phyloP scores from a whole-genome alignment of 495 filamentous ascomycete genomes.

The Neurospora sp. region DNA sequence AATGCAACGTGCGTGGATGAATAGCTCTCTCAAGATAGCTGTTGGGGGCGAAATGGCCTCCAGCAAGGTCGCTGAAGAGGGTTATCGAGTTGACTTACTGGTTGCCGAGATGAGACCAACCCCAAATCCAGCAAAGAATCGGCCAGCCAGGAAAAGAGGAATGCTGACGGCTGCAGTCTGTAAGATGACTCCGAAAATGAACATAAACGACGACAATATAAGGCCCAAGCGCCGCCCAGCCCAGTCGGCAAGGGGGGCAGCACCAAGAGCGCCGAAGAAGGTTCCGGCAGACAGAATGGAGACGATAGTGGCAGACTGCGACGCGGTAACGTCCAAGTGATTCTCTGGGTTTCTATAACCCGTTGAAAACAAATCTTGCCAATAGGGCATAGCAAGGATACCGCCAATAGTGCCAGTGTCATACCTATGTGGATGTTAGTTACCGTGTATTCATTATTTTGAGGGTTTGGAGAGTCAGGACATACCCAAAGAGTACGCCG shows the following conservation, averaged over 20 bases:
- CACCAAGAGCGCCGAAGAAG: background rate
- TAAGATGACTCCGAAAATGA: background rate
- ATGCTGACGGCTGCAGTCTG: background rate
- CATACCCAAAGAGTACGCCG: background rate
- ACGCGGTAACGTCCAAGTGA: background rate
- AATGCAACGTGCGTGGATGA: background rate
- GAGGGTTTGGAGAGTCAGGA: background rate
- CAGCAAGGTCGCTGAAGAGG: background rate
- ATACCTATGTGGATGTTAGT: background rate
- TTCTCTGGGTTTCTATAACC: background rate
- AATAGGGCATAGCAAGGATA: background rate
- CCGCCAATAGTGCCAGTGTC: background rate
- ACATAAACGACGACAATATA: background rate
- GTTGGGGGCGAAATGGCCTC: background rate
- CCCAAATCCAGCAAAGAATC: background rate
- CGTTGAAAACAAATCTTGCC: background rate
- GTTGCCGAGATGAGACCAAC: background rate
- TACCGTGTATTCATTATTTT: background rate
- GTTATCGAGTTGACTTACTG: background rate
- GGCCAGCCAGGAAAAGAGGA: background rate
- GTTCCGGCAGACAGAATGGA: background rate
- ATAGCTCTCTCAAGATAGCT: background rate
- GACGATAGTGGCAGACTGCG: background rate
- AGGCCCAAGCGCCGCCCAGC: background rate
- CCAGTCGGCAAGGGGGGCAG: background rate